Conservation (phyloP, 768 basidiomycete species). For the Termitomyces sp. region DNA sequence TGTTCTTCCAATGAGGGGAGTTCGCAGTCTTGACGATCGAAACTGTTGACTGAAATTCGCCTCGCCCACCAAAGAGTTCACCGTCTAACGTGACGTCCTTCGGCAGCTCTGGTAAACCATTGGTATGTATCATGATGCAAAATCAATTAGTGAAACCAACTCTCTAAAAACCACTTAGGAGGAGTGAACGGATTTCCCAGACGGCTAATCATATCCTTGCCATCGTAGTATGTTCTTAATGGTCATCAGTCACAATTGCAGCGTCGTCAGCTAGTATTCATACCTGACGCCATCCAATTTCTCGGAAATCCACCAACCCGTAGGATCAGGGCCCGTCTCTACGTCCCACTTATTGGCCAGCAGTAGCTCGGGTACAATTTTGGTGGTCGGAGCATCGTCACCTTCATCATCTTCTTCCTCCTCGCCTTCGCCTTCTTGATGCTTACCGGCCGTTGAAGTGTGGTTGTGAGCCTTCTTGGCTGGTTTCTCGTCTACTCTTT, state of each 20-base stretch:
- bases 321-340: conserved; percentile 49
- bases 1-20: conserved; percentile 52
- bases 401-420: conserved; percentile 10
- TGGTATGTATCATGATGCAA: not conserved
- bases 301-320: conserved; percentile 61
- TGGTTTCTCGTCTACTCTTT: conserved; percentile 12
- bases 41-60: conserved; percentile 54
- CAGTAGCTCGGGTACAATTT: conserved; percentile 41
- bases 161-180: conserved; percentile 54
- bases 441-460: conserved; percentile 18
- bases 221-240: conserved; percentile 51
- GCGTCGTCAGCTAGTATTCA: conserved; percentile 13
- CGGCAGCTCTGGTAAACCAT: conserved; percentile 39
- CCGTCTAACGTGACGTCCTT: conserved; percentile 55
- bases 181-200: conserved; percentile 57
- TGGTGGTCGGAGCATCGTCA: conserved; percentile 9
- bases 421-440: conserved; percentile 26
- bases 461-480: conserved; percentile 7
- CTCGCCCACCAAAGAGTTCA: conserved; percentile 56
- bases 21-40: conserved; percentile 58
- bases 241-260: not conserved
- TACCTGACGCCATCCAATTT: conserved; percentile 62
- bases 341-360: conserved; percentile 58
- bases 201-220: conserved; percentile 49
- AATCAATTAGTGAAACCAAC: conserved; percentile 27